phyloP scores from a whole-genome alignment of 257 asterid species.

The Scutellaria minor region DNA sequence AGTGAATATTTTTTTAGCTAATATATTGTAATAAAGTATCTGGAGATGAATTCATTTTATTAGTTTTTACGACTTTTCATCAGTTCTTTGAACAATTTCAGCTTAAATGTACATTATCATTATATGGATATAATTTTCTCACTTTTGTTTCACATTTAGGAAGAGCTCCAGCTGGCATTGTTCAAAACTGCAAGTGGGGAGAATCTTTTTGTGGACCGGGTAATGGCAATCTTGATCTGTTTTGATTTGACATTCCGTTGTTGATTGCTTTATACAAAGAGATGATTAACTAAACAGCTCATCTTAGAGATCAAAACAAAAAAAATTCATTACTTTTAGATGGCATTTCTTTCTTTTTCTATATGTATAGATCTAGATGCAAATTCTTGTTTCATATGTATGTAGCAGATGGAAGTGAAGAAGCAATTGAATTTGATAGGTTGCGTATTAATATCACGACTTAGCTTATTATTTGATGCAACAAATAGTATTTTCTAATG shows the following conservation, averaged over 20 bases:
- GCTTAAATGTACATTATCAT: not conserved
- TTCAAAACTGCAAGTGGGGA: constrained; percentile 67
- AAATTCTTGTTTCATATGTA: not conserved
- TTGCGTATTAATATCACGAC: not conserved
- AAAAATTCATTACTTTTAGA: not conserved
- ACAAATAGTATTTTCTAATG: not conserved
- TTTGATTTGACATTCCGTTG: constrained; percentile 14
- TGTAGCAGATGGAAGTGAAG: constrained; percentile 6
- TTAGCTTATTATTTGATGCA: not conserved
- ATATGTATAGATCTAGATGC: not conserved
- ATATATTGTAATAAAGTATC: not conserved
- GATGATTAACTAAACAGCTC: not conserved
- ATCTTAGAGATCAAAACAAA: not conserved
- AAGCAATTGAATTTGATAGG: not conserved
- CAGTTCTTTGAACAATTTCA: constrained; percentile 3
- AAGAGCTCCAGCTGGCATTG: constrained; percentile 89
- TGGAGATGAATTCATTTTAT: not conserved
- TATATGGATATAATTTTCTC: not conserved
- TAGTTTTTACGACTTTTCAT: not conserved
- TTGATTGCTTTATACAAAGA: not conserved
- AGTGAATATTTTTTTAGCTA: not conserved
- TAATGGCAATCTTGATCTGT: constrained; percentile 43
- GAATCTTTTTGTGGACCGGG: constrained; percentile 87
- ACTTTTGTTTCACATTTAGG: constrained; percentile 51
- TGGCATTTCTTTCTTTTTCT: not conserved